phyloP scores from a whole-genome alignment of 306 rosid genomes.

The Glycine latifolia region DNA sequence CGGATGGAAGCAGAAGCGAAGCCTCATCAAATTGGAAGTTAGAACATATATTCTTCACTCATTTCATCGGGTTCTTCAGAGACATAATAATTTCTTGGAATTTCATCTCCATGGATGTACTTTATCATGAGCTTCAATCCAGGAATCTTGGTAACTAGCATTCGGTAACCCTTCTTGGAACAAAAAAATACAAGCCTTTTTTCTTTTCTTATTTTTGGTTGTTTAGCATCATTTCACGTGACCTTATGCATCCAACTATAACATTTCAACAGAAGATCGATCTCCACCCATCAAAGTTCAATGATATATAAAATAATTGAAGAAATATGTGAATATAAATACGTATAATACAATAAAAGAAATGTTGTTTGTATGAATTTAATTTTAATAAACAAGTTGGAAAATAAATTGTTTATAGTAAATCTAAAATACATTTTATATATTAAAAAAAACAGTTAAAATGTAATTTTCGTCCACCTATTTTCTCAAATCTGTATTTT shows the following conservation, averaged over 20 bases:
- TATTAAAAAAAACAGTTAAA: too few species aligned
- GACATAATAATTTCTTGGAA: too few species aligned
- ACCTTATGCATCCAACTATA: neutral
- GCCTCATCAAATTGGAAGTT: conserved; percentile 24
- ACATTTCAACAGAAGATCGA: neutral
- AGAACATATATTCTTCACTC: conserved; percentile 8
- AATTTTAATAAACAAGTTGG: neutral
- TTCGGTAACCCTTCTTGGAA: neutral
- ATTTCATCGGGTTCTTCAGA: too few species aligned
- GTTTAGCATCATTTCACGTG: neutral
- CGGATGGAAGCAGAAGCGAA: neutral
- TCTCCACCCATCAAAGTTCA: neutral
- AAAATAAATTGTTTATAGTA: too few species aligned
- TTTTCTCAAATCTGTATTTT: too few species aligned
- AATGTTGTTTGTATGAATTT: neutral
- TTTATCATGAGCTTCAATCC: too few species aligned
- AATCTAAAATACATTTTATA: too few species aligned
- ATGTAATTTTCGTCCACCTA: too few species aligned
- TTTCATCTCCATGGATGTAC: too few species aligned
- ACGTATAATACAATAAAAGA: neutral
- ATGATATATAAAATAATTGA: neutral
- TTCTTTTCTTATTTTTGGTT: neutral
- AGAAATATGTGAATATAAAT: too few species aligned
- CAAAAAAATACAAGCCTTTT: neutral
- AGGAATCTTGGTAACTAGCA: too few species aligned